A percentile compares a stretch with the other conserved stretches of the same genome.
Conservation (phyloP, 108 stramenopile genomes). For the Schizochytrium sp. region DNA sequence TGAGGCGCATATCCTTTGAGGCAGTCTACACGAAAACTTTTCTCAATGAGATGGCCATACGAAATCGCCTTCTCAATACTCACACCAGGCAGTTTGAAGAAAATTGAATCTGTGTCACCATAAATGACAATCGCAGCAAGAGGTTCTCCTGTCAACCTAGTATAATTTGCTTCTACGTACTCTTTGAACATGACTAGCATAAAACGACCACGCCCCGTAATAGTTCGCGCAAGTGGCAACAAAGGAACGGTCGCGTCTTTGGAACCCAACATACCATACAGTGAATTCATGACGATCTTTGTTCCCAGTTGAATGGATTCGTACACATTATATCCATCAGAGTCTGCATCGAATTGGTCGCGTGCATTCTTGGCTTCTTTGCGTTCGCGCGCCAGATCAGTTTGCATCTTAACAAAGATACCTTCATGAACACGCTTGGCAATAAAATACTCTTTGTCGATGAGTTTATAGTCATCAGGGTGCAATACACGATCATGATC, state of each 20-base stretch:
- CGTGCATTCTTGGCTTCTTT: constrained; percentile 12
- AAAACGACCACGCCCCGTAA: not conserved
- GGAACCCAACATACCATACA: not conserved
- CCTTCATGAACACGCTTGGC: not conserved
- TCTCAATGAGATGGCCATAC: not conserved
- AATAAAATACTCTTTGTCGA: not conserved
- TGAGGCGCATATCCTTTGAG: not conserved
- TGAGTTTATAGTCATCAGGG: not conserved
- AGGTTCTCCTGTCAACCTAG: not conserved
- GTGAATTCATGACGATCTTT: not conserved
- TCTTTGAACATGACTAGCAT: not conserved
- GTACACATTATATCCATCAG: constrained; percentile 27
- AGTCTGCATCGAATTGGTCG: not conserved
- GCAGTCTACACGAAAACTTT: not conserved
- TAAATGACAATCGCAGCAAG: not conserved
- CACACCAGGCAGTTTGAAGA: constrained; percentile 13
- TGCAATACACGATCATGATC: not conserved
- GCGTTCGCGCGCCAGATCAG: not conserved
- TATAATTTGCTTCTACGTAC: not conserved
- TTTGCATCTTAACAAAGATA: not conserved
- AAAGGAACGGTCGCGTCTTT: not conserved
- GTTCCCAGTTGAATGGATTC: not conserved
- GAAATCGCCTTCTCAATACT: not conserved
- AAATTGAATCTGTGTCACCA: constrained; percentile 25
- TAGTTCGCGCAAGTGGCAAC: not conserved